Percentiles rank a stretch among this genome's conserved stretches.
phyloP scores from a whole-genome alignment of 192 early-diverging fungal species.

The Entomortierella lignicola region DNA sequence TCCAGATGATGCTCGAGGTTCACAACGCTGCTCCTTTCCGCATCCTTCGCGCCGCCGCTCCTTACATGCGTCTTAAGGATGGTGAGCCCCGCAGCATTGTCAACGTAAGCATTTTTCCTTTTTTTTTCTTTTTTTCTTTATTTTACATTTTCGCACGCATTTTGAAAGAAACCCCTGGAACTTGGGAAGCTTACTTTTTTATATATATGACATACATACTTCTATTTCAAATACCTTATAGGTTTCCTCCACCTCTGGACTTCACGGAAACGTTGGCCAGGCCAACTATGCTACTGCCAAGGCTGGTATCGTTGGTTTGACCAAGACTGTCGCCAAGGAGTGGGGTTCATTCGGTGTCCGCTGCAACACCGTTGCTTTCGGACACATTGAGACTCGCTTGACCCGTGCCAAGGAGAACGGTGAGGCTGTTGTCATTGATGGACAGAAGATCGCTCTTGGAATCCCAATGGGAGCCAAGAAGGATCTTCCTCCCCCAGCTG shows the following conservation, averaged over 20 bases:
- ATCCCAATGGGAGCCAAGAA: constrained; percentile 62
- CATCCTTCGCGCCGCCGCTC: constrained; percentile 67
- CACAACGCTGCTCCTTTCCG: constrained; percentile 75
- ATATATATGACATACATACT: no score
- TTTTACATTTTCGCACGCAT: neutral
- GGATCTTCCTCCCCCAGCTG: constrained; percentile 41
- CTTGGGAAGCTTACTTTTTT: no score
- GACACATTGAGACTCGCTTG: constrained; percentile 72
- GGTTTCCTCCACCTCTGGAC: constrained; percentile 74
- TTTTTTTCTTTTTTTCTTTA: neutral
- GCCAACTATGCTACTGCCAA: constrained; percentile 97
- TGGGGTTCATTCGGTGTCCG: constrained; percentile 75
- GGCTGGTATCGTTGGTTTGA: constrained; percentile 91
- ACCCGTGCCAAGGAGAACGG: constrained; percentile 74
- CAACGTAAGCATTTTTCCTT: constrained; percentile 36
- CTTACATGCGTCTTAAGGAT: constrained; percentile 67
- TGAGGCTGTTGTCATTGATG: constrained; percentile 66
- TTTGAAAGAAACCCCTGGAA: no score
- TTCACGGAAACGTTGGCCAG: constrained; percentile 93
- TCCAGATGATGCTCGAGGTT: constrained; percentile 86
- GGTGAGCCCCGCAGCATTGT: constrained; percentile 67
- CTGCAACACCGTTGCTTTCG: constrained; percentile 72
- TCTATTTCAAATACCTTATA: no score
- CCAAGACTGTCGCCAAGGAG: constrained; percentile 90
- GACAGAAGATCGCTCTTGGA: constrained; percentile 71